phyloP scores from a whole-genome alignment of 192 early-diverging fungal species.

The Coemansia interrupta region DNA sequence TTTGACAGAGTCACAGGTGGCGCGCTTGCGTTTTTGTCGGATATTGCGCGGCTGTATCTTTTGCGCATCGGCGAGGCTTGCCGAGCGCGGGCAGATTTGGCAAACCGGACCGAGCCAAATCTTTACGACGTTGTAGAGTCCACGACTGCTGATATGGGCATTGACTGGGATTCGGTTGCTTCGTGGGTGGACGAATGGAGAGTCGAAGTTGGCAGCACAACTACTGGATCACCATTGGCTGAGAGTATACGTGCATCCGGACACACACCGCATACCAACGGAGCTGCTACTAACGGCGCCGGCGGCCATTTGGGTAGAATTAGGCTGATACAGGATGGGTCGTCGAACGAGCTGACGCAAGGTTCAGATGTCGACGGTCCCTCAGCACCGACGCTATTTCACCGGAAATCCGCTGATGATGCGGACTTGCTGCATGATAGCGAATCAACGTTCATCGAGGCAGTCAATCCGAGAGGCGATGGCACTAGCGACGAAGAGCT shows the following conservation, averaged over 20 bases:
- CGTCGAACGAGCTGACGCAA: no score
- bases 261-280: no score
- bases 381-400: background rate
- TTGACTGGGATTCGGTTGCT: constrained; percentile 25
- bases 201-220: constrained; percentile 16
- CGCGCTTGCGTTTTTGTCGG: constrained; percentile 32
- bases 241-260: no score
- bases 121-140: constrained; percentile 27
- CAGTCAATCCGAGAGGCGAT: background rate
- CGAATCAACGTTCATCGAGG: background rate
- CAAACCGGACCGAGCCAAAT: constrained; percentile 37
- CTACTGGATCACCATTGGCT: no score
- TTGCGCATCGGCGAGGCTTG: constrained; percentile 46
- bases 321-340: no score
- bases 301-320: no score
- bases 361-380: no score
- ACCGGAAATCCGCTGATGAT: constrained; percentile 6
- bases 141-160: constrained; percentile 21
- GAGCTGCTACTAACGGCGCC: no score
- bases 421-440: background rate
- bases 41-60: constrained; percentile 41
- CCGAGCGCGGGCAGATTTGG: constrained; percentile 39
- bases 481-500: constrained; percentile 10
- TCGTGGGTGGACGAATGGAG: constrained; percentile 39
- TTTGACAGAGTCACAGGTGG: constrained; percentile 38